These are phyloP conservation scores for Neonectria hederae DNA, from an alignment of 2,329 filamentous ascomycete genomes.

Conservation along the genomic window DNA sequence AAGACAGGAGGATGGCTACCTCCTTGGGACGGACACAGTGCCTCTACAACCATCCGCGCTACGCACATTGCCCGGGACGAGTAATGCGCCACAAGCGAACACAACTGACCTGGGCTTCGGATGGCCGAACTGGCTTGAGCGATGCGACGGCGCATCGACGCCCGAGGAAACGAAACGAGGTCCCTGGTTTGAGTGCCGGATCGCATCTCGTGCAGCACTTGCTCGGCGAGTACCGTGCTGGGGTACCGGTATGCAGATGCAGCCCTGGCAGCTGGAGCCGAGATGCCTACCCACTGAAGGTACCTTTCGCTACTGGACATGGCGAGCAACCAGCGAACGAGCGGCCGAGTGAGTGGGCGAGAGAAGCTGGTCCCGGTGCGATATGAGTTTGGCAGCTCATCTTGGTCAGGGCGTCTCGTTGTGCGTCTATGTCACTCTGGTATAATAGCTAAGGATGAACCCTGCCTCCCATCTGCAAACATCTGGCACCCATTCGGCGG, in stretches of 20 bases:
- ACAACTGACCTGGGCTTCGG: conserved; percentile 26
- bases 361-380: not conserved
- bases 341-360: conserved; percentile 3
- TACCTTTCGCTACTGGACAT: conserved; percentile 4
- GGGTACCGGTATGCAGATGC: conserved; percentile 32
- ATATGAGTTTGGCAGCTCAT: conserved; percentile 8
- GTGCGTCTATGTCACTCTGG: conserved; percentile 10
- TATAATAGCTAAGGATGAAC: conserved; percentile 13
- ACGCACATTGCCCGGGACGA: conserved; percentile 16
- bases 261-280: conserved; percentile 21
- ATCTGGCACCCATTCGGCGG: conserved; percentile 1
- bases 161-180: conserved; percentile 26
- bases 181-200: conserved; percentile 36
- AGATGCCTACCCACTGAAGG: conserved; percentile 14
- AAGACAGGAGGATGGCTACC: conserved; percentile 25
- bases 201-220: conserved; percentile 38
- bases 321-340: not conserved
- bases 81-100: conserved; percentile 18
- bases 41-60: conserved; percentile 8
- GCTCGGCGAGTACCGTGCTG: conserved; percentile 37
- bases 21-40: conserved; percentile 7
- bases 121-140: conserved; percentile 32
- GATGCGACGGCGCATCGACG: conserved; percentile 34
- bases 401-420: conserved; percentile 9
- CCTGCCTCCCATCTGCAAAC: conserved; percentile 5